Evolutionary conservation across 768 basidiomycete genomes (phyloP), one percentile per base, ranked within the genome.

Genomic region (Amylocystis lapponica): DNA sequence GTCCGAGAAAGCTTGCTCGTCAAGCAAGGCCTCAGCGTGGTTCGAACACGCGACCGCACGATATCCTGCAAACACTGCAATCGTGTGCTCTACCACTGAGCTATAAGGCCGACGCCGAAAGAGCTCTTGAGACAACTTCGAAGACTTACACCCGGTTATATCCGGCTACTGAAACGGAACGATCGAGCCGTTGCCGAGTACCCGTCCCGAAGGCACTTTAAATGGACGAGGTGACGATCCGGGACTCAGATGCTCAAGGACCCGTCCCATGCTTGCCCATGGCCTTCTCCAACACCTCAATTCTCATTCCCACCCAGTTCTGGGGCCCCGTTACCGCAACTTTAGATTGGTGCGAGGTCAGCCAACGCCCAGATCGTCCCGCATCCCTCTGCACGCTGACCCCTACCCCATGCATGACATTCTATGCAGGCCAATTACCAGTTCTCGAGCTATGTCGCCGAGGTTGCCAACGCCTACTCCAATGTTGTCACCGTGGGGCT

Each of bases 361-460:
- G 61, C 40, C 56, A 54, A 13, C 12, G 14, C 39, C 27, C 29
- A 10, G 22, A 38, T 46, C 36, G 19, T 30, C 10, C 23, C 26
- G 17, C 35, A 13, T 12, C 13, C n/a, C 4, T 11, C 45, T 48
- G 22, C 42, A 31, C 29, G 22, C 13, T 30, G 19, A 8, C 13
- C 48, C 23, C 27, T 30, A 27, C n/a, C 29, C 27, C 32, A 16
- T 27, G 25, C 27, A n/a, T 37, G 20, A 30, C 36, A 25, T 14
- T 31, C 27, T 34, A 19, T 44, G 25, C 52, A 90, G 79, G 69
- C 72, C 38, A 91, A 89, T 58, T 86, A 89, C 62, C 80, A 83
- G 57, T 84, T 86, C 62, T 79, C 82, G 3, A 74, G 75, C 13
- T 86, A 85, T 56, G 72, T 91, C 37, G 86, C 86, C 21, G 87